Evolutionary conservation across 148 eudicot species (phyloP).

Genomic region (Suaeda aralocaspica): DNA sequence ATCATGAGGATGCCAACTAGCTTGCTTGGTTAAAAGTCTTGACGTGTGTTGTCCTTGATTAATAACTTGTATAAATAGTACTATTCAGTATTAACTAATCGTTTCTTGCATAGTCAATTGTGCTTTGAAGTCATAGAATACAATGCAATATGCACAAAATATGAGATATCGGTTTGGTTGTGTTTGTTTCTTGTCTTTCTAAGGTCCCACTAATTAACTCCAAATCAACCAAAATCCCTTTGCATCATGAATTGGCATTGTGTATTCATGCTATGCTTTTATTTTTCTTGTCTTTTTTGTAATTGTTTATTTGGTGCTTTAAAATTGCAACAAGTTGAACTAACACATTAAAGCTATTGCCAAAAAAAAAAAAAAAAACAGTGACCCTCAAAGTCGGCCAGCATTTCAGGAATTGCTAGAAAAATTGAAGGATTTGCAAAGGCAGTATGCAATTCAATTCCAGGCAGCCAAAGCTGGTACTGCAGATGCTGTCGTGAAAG

Average conservation of each 20-base stretch:
- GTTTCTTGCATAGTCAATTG: background rate
- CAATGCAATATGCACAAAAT: too few species aligned
- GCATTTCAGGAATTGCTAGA: slow-evolving; percentile 84
- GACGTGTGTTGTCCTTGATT: too few species aligned
- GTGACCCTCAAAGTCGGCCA: slow-evolving; percentile 78
- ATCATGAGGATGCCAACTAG: too few species aligned
- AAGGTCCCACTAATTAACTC: too few species aligned
- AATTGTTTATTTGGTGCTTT: background rate
- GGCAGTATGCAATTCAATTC: slow-evolving; percentile 47
- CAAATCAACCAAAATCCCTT: background rate
- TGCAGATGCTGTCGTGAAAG: slow-evolving; percentile 41
- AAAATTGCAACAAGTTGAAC: background rate
- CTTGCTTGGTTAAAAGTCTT: too few species aligned
- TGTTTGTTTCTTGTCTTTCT: background rate
- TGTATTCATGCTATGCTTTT: background rate
- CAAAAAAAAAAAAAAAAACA: slow-evolving; percentile 42
- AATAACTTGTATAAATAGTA: too few species aligned
- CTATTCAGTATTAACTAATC: background rate
- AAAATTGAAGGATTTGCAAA: slow-evolving; percentile 72
- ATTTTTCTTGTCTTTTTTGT: background rate
- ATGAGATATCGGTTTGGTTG: background rate
- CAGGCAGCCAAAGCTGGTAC: slow-evolving; percentile 55
- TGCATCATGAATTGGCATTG: background rate
- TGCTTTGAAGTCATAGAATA: too few species aligned
- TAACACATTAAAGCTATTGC: background rate